These are phyloP conservation scores for Xylaria curta DNA, from an alignment of 495 filamentous ascomycete genomes.

Conservation along the genomic window DNA sequence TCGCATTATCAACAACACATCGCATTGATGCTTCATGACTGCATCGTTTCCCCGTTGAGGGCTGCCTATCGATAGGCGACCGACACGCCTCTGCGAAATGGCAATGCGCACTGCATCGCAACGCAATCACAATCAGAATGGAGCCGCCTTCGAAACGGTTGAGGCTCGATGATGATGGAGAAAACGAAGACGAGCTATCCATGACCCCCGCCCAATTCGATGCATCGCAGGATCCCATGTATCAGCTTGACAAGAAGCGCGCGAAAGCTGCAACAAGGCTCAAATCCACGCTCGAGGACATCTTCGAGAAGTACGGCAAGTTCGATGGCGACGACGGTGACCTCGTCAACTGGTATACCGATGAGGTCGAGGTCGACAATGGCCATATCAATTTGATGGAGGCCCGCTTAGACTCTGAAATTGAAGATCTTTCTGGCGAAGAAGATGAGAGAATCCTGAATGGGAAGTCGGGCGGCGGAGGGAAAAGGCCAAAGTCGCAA, in stretches of 20 bases:
- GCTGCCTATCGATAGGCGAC: not conserved
- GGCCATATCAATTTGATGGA: conserved; percentile 73
- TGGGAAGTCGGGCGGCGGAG: conserved; percentile 20
- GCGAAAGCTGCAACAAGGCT: conserved; percentile 68
- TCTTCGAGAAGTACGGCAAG: conserved; percentile 85
- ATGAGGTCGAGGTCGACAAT: conserved; percentile 83
- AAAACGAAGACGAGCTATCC: conserved; percentile 51
- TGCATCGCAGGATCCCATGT: conserved; percentile 53
- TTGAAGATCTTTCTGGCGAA: conserved; percentile 33
- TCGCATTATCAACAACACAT: conserved; percentile 8
- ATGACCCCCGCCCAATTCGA: conserved; percentile 51
- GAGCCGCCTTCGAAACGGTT: conserved; percentile 65
- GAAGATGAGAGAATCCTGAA: conserved; percentile 35
- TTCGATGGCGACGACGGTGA: conserved; percentile 77
- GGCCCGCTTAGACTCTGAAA: conserved; percentile 51
- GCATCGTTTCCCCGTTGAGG: not conserved
- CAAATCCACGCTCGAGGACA: conserved; percentile 80
- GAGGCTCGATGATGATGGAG: conserved; percentile 54
- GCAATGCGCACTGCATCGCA: conserved; percentile 6
- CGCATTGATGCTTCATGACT: not conserved
- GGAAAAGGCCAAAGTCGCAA: conserved; percentile 11
- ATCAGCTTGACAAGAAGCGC: conserved; percentile 63
- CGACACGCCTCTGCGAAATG: conserved; percentile 14
- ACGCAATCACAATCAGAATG: conserved; percentile 46
- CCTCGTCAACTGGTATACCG: conserved; percentile 79